Evolutionary conservation across 306 rosid species (phyloP).

Genomic region (Rosa multiflora): DNA sequence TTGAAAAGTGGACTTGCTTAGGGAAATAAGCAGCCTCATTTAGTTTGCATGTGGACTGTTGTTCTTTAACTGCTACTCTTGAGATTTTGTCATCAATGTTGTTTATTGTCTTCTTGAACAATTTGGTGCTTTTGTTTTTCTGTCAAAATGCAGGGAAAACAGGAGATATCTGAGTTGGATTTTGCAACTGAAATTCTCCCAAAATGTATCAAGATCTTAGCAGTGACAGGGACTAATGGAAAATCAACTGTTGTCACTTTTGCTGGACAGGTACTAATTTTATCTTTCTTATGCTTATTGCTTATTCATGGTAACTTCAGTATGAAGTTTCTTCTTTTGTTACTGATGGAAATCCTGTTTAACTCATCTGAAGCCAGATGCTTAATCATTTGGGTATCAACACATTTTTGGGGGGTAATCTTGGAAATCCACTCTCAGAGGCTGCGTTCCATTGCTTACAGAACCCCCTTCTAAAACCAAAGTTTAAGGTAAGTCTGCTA

Average conservation of each 20-base stretch:
- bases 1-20: neutral
- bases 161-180: slow-evolving; percentile 37
- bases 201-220: slow-evolving; percentile 30
- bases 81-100: neutral
- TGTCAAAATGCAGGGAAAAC: slow-evolving; percentile 26
- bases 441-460: slow-evolving; percentile 30
- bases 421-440: slow-evolving; percentile 37
- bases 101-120: neutral
- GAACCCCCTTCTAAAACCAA: slow-evolving; percentile 17
- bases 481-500: slow-evolving; percentile 24
- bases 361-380: slow-evolving; percentile 29
- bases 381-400: slow-evolving; percentile 27
- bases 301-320: slow-evolving; percentile 2
- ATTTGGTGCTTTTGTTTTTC: neutral
- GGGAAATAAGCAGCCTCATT: neutral
- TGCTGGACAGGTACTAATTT: slow-evolving; percentile 33
- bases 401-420: slow-evolving; percentile 37
- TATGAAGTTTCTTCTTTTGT: neutral
- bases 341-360: neutral
- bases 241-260: slow-evolving; percentile 37
- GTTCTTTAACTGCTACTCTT: neutral
- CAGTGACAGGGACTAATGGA: slow-evolving; percentile 43
- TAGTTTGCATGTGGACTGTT: neutral
- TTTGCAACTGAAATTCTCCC: slow-evolving; percentile 36
- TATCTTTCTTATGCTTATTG: neutral